A percentile compares a stretch with the other conserved stretches of the same genome.
These are phyloP conservation scores for Cercospora sp. DNA, from an alignment of 2,329 filamentous ascomycete species.

Conservation along the genomic window DNA sequence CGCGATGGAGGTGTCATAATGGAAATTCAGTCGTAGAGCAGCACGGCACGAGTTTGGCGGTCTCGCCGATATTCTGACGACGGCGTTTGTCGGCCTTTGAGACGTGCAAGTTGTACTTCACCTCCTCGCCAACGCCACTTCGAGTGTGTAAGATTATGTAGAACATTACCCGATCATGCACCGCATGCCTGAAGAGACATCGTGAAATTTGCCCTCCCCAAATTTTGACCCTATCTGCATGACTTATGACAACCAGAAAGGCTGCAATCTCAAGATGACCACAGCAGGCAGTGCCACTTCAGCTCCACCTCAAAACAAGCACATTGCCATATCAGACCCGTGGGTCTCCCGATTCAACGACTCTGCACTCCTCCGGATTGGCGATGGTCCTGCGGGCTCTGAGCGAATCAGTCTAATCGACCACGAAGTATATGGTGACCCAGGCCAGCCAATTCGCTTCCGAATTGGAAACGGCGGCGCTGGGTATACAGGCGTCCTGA, in stretches of 20 bases:
- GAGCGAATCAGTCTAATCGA: slow-evolving; percentile 17
- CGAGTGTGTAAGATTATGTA: slow-evolving; percentile 13
- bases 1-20: slow-evolving; percentile 67
- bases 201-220: not conserved
- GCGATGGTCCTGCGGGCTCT: slow-evolving; percentile 8
- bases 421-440: slow-evolving; percentile 25
- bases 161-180: not conserved
- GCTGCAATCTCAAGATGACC: not conserved
- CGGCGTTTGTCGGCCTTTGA: not conserved
- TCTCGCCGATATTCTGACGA: not conserved
- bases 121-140: slow-evolving; percentile 4
- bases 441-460: slow-evolving; percentile 23
- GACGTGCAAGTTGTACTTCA: slow-evolving; percentile 10
- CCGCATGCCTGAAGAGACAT: not conserved
- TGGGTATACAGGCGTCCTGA: slow-evolving; percentile 30
- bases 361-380: slow-evolving; percentile 16
- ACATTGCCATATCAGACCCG: slow-evolving; percentile 17
- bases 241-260: not conserved
- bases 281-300: not conserved
- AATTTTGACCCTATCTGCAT: not conserved
- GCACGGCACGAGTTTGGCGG: slow-evolving; percentile 18
- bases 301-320: not conserved
- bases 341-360: slow-evolving; percentile 20
- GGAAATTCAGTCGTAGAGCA: slow-evolving; percentile 10
- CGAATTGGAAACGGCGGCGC: slow-evolving; percentile 32